These are phyloP conservation scores for Monilinia vaccinii-corymbosi DNA, from an alignment of 2,329 filamentous ascomycete genomes.

Conservation along the genomic window DNA sequence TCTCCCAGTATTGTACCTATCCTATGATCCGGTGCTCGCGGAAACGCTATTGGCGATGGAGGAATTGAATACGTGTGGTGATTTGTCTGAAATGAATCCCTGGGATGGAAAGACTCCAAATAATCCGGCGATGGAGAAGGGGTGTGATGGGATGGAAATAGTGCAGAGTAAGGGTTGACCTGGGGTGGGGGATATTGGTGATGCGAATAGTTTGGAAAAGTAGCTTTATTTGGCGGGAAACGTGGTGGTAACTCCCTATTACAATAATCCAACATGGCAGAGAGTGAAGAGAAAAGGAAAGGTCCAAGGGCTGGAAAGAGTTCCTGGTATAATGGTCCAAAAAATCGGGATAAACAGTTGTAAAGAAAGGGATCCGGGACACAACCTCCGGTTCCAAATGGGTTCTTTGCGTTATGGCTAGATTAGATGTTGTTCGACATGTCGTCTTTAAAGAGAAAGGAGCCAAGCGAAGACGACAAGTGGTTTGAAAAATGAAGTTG, in stretches of 20 bases:
- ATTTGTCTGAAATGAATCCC: slow-evolving; percentile 10
- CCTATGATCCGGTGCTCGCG: slow-evolving; percentile 57
- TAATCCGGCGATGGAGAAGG: background rate
- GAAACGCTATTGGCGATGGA: slow-evolving; percentile 11
- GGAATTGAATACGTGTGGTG: slow-evolving; percentile 18
- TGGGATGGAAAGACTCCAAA: background rate
- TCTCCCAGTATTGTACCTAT: slow-evolving; percentile 69
- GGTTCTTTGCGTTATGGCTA: background rate
- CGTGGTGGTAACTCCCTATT: slow-evolving; percentile 2
- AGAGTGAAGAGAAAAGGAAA: slow-evolving; percentile 4
- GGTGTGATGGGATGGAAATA: background rate
- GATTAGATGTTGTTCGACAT: background rate
- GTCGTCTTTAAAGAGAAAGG: background rate
- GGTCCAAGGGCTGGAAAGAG: slow-evolving; percentile 1
- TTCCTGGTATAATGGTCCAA: slow-evolving; percentile 8
- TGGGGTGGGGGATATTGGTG: background rate
- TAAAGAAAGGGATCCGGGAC: slow-evolving; percentile 1
- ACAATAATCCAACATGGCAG: slow-evolving; percentile 8
- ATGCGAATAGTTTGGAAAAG: background rate
- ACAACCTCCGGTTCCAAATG: slow-evolving; percentile 4
- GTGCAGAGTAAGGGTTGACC: background rate
- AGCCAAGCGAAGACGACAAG: background rate
- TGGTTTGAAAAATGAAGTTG: background rate
- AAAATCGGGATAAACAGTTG: slow-evolving; percentile 5
- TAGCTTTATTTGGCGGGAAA: background rate